Percentiles rank a stretch among this genome's conserved stretches.
phyloP scores from a whole-genome alignment of 2,329 filamentous ascomycete genomes.

The Nemania diffusa region DNA sequence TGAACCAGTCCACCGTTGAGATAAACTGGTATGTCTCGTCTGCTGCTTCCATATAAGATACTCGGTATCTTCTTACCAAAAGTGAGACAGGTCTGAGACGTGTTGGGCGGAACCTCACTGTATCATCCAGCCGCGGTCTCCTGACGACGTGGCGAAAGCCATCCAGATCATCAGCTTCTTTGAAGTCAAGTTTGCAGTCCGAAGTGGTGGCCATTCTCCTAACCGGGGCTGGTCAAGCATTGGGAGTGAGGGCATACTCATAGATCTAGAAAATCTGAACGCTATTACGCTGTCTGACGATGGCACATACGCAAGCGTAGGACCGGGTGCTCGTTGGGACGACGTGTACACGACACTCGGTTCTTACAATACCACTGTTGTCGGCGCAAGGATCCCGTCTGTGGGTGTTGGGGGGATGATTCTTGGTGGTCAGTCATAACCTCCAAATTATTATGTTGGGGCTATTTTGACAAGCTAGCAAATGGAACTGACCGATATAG shows the following conservation, averaged over 20 bases:
- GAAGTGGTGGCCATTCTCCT: constrained; percentile 6
- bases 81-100: constrained; percentile 30
- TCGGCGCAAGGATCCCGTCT: neutral
- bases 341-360: neutral
- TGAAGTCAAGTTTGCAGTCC: constrained; percentile 14
- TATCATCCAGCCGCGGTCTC: constrained; percentile 21
- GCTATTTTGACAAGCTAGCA: no score
- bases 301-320: neutral
- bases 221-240: constrained; percentile 3
- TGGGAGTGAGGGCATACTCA: neutral
- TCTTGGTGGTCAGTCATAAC: no score
- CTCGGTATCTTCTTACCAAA: neutral
- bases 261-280: neutral
- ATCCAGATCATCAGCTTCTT: constrained; percentile 34
- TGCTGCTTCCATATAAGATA: no score
- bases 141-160: constrained; percentile 20
- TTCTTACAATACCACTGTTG: neutral
- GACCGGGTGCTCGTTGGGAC: neutral
- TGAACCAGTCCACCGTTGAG: neutral
- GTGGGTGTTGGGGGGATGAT: constrained; percentile 8
- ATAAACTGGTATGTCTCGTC: neutral
- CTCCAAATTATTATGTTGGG: no score
- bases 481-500: no score
- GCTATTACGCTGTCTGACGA: neutral
- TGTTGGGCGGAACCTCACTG: constrained; percentile 33